Percentiles rank a stretch among this genome's conserved stretches.
These are phyloP conservation scores for Lodderomyces beijingensis DNA, from an alignment of 1,139 yeast genomes.

Conservation along the genomic window DNA sequence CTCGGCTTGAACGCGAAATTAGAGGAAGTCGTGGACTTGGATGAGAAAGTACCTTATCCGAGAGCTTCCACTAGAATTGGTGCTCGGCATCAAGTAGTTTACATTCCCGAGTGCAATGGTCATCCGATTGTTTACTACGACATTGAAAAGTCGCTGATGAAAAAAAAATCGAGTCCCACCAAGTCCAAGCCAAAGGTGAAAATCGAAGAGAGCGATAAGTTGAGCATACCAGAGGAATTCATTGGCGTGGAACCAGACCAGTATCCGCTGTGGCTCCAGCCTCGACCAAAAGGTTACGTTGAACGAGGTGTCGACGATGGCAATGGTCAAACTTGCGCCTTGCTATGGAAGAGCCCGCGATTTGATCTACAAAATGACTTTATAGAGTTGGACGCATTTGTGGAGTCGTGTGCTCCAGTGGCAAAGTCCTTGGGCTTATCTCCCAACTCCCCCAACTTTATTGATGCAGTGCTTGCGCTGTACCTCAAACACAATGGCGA, in stretches of 20 bases:
- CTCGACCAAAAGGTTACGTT: conserved; percentile 73
- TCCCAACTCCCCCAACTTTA: conserved; percentile 64
- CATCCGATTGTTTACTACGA: conserved; percentile 71
- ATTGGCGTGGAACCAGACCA: conserved; percentile 38
- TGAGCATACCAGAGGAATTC: conserved; percentile 48
- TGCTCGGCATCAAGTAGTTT: conserved; percentile 65
- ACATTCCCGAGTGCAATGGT: conserved; percentile 57
- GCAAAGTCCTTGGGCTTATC: conserved; percentile 52
- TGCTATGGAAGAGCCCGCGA: conserved; percentile 61
- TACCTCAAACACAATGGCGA: conserved; percentile 53
- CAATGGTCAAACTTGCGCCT: conserved; percentile 48
- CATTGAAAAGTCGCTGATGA: conserved; percentile 18
- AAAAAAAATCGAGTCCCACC: not conserved
- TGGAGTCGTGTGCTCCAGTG: conserved; percentile 50
- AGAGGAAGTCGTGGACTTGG: conserved; percentile 76
- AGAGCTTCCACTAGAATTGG: conserved; percentile 79
- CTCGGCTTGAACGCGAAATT: conserved; percentile 72
- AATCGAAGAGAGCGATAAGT: conserved; percentile 28
- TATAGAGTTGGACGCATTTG: conserved; percentile 46
- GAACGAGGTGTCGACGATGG: conserved; percentile 78
- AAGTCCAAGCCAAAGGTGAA: conserved; percentile 15
- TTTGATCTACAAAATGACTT: conserved; percentile 28
- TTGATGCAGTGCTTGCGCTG: conserved; percentile 63
- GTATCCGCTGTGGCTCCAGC: conserved; percentile 74
- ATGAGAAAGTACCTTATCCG: conserved; percentile 75